Conservation (phyloP, 2,329 filamentous ascomycete species). For the Leptographium galeiforme region DNA sequence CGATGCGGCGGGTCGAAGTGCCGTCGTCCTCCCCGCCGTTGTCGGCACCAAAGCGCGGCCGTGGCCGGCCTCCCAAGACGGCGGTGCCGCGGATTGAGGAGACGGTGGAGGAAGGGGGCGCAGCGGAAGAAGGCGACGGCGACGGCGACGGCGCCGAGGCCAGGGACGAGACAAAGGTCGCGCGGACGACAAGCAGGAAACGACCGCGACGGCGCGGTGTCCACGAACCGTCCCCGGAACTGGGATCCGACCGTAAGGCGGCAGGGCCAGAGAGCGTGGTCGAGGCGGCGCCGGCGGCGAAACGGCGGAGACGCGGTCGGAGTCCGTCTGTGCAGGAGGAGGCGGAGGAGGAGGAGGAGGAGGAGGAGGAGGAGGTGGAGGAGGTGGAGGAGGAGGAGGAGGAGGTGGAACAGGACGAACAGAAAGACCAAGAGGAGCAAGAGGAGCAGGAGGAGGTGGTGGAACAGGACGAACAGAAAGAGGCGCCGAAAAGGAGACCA, state of each 20-base stretch:
- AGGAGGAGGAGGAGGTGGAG: neutral
- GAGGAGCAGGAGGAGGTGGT: neutral
- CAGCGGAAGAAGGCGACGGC: conserved; percentile 10
- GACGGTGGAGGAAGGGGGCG: conserved; percentile 10
- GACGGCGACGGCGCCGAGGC: conserved; percentile 26
- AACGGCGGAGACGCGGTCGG: conserved; percentile 19
- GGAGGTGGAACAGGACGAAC: conserved; percentile 6
- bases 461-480: too few relatives aligned
- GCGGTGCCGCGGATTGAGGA: neutral
- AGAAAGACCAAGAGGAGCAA: neutral
- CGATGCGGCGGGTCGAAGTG: neutral
- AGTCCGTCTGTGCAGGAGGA: neutral
- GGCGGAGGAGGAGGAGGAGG: conserved; percentile 6
- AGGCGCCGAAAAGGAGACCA: too few relatives aligned
- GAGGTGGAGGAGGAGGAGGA: conserved; percentile 4
- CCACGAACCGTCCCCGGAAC: conserved; percentile 26
- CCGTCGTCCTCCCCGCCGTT: conserved; percentile 3
- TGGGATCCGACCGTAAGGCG: conserved; percentile 22
- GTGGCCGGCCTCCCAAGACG: neutral
- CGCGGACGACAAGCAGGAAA: conserved; percentile 27
- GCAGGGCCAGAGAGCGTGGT: conserved; percentile 17
- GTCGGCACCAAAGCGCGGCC: neutral
- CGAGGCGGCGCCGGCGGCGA: conserved; percentile 18
- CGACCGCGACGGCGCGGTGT: conserved; percentile 23
- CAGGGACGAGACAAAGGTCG: conserved; percentile 28